Percentiles rank a stretch among this genome's conserved stretches.
Conservation (phyloP, 495 filamentous ascomycete genomes). For the Aspergillus hancockii region DNA sequence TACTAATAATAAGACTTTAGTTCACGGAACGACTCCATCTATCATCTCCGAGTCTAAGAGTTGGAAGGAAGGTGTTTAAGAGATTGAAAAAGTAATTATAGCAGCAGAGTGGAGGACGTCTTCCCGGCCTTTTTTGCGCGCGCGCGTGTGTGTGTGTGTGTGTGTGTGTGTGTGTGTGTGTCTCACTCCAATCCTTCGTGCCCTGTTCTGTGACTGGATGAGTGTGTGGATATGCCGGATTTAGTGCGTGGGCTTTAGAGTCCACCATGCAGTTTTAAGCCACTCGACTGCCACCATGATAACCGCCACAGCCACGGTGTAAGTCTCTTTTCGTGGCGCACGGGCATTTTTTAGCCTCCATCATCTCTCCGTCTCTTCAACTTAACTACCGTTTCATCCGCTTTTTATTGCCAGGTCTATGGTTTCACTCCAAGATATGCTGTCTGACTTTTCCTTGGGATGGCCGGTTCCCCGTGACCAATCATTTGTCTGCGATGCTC, state of each 20-base stretch:
- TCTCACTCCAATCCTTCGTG: slow-evolving; percentile 6
- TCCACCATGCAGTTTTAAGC: neutral
- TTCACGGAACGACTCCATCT: neutral
- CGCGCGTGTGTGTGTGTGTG: too few species aligned
- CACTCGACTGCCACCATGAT: neutral
- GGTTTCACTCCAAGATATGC: neutral
- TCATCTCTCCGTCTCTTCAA: neutral
- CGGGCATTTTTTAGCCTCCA: neutral
- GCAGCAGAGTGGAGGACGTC: slow-evolving; percentile 3
- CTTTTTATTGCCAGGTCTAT: neutral
- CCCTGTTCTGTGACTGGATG: neutral
- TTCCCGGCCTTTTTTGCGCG: neutral
- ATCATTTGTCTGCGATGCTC: too few species aligned
- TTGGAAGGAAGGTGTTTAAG: neutral
- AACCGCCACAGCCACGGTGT: neutral
- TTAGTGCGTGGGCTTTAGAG: neutral
- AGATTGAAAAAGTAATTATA: slow-evolving; percentile 6
- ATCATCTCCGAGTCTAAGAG: neutral
- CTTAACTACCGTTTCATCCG: neutral
- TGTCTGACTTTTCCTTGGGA: too few species aligned
- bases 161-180: slow-evolving; percentile 2
- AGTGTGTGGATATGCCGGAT: neutral
- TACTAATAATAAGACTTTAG: neutral
- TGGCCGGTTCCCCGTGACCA: too few species aligned
- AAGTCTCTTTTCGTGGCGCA: neutral